These are phyloP conservation scores for Quercus mongolica DNA, from an alignment of 306 rosid genomes.

Conservation along the genomic window DNA sequence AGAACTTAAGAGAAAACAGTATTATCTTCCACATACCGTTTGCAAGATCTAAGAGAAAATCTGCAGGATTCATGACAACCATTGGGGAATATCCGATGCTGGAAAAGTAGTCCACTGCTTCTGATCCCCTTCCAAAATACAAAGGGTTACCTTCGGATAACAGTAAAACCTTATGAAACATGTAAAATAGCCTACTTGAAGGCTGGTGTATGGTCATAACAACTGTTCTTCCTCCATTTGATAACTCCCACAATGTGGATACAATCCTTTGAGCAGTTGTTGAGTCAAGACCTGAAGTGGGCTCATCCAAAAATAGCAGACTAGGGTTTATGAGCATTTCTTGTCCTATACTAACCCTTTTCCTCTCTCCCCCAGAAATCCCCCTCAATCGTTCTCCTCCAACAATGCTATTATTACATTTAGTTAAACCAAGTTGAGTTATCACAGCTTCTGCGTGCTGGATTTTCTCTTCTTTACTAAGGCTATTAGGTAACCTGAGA, in stretches of 20 bases:
- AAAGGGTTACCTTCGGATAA: constrained; percentile 56
- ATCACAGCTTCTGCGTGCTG: constrained; percentile 41
- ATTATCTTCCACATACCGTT: constrained; percentile 41
- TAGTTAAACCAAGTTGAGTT: constrained; percentile 51
- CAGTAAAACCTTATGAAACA: constrained; percentile 71
- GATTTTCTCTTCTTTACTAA: constrained; percentile 39
- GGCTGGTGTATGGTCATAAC: constrained; percentile 86
- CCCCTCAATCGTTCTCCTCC: constrained; percentile 49
- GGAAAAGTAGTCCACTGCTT: constrained; percentile 56
- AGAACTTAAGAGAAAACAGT: too few species aligned
- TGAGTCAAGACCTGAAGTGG: constrained; percentile 77
- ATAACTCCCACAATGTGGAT: constrained; percentile 57
- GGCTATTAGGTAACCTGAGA: constrained; percentile 50
- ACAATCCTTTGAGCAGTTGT: constrained; percentile 71
- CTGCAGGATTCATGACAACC: constrained; percentile 74
- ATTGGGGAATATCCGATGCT: constrained; percentile 49
- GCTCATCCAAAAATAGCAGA: constrained; percentile 71
- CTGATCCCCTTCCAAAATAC: constrained; percentile 66
- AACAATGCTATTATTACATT: constrained; percentile 52
- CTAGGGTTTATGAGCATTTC: constrained; percentile 74
- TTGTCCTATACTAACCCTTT: constrained; percentile 82
- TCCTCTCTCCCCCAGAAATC: constrained; percentile 82
- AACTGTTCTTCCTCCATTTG: constrained; percentile 58
- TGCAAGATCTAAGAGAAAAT: constrained; percentile 76
- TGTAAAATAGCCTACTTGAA: constrained; percentile 59